Base-by-base conservation (phyloP, 352 stramenopile species). In the Plasmopara muralis region DNA sequence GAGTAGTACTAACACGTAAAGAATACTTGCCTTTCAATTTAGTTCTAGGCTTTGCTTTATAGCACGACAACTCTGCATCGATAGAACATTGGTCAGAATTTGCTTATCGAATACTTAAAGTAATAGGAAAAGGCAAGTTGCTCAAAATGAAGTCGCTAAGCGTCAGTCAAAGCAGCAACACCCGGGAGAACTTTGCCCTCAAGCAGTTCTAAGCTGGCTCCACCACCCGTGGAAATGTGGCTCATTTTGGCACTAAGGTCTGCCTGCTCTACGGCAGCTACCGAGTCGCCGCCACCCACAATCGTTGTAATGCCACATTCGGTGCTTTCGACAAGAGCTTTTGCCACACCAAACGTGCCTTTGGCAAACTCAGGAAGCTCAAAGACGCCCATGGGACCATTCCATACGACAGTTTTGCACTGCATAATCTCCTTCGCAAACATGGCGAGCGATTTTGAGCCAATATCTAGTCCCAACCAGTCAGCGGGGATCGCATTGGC, bases 181-280 rank as follows among this genome's bases (percentile, higher is more conserved):
- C 97, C 97, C 7, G 97, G 97, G 10, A 99, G 85, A 29, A 89
- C 82, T 74, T 99, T 98, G 51, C 97, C 97, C 64, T 99, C 97
- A 18, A 99, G 74, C 43, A 99, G 83, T 77, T 99, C 97, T 51
- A 99, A 79, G 38, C 89, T 98, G 29, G 97, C 97, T 72, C 97
- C 97, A 51, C 97, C 97, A 55, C 97, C 97, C 9, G 97, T 99
- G 12, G 83, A 97, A 62, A 98, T 98, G 66, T 98, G 95, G 66
- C 87, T 98, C 71, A 99, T 97, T 49, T 95, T 88, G 41, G 87
- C 70, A 16, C 80, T 92, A 33, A 98, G 74, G 5, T 87, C 89
- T 31, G 85, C 84, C 47, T 98, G 77, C 59, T 98, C 95, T 3
- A 98, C 85, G 20, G 95, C 95, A 15, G 95, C 93, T 47, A 98